phyloP scores from a whole-genome alignment of 805 yeast genomes.

The Pichia scutulata region DNA sequence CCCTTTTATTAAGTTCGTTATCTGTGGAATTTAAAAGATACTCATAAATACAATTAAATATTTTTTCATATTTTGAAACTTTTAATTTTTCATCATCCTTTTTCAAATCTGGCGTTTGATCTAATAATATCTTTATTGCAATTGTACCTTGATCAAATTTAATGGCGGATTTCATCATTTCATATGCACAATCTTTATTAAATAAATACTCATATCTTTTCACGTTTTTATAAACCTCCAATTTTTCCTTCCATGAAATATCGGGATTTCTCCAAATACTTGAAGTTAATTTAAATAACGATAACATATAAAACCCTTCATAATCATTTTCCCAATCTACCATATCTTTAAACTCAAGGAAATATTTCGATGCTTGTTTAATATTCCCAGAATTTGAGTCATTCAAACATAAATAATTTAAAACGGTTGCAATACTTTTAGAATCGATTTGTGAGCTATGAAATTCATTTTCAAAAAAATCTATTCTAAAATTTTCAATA shows the following conservation, averaged over 20 bases:
- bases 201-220: slow-evolving; percentile 32
- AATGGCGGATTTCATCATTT: slow-evolving; percentile 25
- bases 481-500: slow-evolving; percentile 20
- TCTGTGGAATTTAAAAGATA: slow-evolving; percentile 5
- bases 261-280: slow-evolving; percentile 15
- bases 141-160: slow-evolving; percentile 8
- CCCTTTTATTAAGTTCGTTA: slow-evolving; percentile 42
- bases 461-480: slow-evolving; percentile 30
- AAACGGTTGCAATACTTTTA: slow-evolving; percentile 29
- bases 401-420: slow-evolving; percentile 20
- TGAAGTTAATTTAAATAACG: slow-evolving; percentile 22
- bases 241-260: slow-evolving; percentile 15
- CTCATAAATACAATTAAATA: slow-evolving; percentile 15
- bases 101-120: slow-evolving; percentile 14
- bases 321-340: slow-evolving; percentile 37
- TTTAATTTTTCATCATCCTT: slow-evolving; percentile 31
- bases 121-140: slow-evolving; percentile 12
- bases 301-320: slow-evolving; percentile 22
- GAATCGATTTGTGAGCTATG: slow-evolving; percentile 29
- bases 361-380: slow-evolving; percentile 5
- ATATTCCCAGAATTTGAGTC: background rate
- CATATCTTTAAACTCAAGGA: slow-evolving; percentile 23
- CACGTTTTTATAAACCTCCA: slow-evolving; percentile 34
- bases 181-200: slow-evolving; percentile 32
- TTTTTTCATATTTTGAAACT: slow-evolving; percentile 12